Evolutionary conservation across 192 early-diverging fungal genomes (phyloP).

Genomic region (Gryganskiella cystojenkinii): DNA sequence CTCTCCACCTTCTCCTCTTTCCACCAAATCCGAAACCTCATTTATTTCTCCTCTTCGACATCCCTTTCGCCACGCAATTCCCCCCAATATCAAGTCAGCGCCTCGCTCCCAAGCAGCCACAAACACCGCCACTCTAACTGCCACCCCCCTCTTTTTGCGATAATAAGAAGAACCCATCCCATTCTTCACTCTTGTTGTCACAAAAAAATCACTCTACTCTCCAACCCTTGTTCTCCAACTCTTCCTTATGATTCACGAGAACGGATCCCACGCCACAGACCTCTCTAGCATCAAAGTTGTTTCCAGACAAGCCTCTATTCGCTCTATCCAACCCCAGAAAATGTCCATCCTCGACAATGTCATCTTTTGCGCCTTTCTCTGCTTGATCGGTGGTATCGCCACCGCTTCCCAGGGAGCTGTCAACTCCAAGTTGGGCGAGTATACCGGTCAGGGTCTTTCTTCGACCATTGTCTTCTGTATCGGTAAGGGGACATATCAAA

Average conservation of each 20-base stretch:
- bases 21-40: background rate
- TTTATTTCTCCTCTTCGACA: background rate
- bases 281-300: slow-evolving; percentile 32
- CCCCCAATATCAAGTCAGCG: no score
- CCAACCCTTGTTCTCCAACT: background rate
- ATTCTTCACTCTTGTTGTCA: background rate
- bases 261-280: slow-evolving; percentile 24
- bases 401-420: slow-evolving; percentile 47
- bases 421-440: slow-evolving; percentile 36
- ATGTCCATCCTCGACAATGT: slow-evolving; percentile 50
- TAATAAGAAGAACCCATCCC: background rate
- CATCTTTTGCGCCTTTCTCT: slow-evolving; percentile 43
- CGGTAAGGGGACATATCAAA: slow-evolving; percentile 1
- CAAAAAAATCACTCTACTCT: background rate
- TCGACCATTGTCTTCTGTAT: slow-evolving; percentile 33
- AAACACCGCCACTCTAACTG: background rate
- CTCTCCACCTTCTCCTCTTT: background rate
- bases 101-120: no score
- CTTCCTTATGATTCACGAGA: slow-evolving; percentile 17
- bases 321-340: slow-evolving; percentile 19
- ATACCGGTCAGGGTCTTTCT: slow-evolving; percentile 43
- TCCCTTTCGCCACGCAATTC: no score
- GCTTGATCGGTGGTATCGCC: slow-evolving; percentile 43
- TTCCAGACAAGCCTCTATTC: slow-evolving; percentile 31
- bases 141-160: background rate